A percentile compares a stretch with the other conserved stretches of the same genome.
These are phyloP conservation scores for Termitomyces sp. DNA, from an alignment of 768 basidiomycete species.

Conservation along the genomic window DNA sequence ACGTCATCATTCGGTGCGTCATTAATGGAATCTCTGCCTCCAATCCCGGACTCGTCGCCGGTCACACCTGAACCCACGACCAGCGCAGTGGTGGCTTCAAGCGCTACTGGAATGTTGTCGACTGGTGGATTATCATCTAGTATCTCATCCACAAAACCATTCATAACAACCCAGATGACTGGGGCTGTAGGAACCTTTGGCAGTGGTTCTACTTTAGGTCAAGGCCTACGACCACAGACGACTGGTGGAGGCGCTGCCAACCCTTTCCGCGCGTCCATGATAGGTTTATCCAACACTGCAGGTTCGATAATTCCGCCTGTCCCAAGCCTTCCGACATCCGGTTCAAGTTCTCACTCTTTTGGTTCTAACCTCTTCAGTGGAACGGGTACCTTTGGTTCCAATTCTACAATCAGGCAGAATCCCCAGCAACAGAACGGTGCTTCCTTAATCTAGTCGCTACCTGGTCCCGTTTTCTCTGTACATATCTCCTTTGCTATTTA, in stretches of 20 bases:
- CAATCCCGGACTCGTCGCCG: conserved; percentile 57
- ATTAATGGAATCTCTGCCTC: conserved; percentile 66
- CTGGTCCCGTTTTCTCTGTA: conserved; percentile 9
- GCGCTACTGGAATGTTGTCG: conserved; percentile 9
- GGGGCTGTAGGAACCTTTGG: conserved; percentile 30
- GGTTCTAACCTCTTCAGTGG: conserved; percentile 11
- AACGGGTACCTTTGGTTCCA: conserved; percentile 17
- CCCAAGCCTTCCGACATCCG: conserved; percentile 10
- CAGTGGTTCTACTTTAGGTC: conserved; percentile 33
- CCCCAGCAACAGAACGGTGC: conserved; percentile 37
- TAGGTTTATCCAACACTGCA: conserved; percentile 10
- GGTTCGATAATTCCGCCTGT: conserved; percentile 14
- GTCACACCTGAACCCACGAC: conserved; percentile 38
- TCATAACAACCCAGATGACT: conserved; percentile 29
- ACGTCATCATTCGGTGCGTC: conserved; percentile 75
- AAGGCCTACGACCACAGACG: conserved; percentile 54
- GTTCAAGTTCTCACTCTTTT: conserved; percentile 9
- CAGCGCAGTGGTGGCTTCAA: conserved; percentile 9
- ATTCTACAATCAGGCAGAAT: conserved; percentile 17
- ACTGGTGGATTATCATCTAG: conserved; percentile 10
- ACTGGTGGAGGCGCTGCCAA: conserved; percentile 59
- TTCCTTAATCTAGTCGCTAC: conserved; percentile 40
- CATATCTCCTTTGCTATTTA: conserved; percentile 12
- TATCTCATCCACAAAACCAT: conserved; percentile 10
- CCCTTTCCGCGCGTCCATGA: conserved; percentile 64